Evolutionary conservation across 2,329 filamentous ascomycete species (phyloP), one percentile per base, ranked within the genome.

Genomic region (Rosellinia necatrix): DNA sequence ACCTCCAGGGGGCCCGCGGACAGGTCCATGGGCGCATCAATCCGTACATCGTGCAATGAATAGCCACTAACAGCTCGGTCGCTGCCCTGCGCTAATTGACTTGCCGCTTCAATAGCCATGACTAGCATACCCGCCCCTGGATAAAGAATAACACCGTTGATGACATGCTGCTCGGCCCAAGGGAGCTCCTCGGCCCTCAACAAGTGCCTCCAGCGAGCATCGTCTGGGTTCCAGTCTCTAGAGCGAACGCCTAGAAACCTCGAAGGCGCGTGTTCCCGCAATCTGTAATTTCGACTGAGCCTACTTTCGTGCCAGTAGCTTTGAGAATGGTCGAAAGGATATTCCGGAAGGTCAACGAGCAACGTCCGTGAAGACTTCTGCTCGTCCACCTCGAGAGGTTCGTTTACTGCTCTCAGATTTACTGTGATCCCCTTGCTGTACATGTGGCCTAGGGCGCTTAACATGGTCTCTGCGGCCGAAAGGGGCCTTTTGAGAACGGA

Each of bases 131-230:
- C 70, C 7, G 69, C 64, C 2, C 55, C 69, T 4, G 72, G 71
- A 47, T 69, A 72, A 1, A 74, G 50, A 25, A 55, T 49, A 10
- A 48, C 27, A 0, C 60, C 64, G 21, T 61, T 60, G 2, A 80
- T 67, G 32, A 72, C 62, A 53, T 81, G 78, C 46, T 80, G 72
- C 1, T 65, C 63, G 0, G 78, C 52, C 79, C 79, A 81, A 0
- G 75, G 73, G 4, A 70, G 63, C 6, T 76, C 72, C 2, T 70
- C 58, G 0, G 73, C 30, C 0, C 69, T 66, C 1, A 81, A 65
- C n/a, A 76, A 66, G 47, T 76, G 74, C 6, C 77, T 67, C 79
- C 79, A 81, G 1, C 55, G 43, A 3, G 66, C 61, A 1, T 65
- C 58, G 6, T 53, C 43, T 0, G 66, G 58, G 25, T 66, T 58